These are phyloP conservation scores for Pistacia atlantica DNA, from an alignment of 345 rosid species.

Conservation along the genomic window DNA sequence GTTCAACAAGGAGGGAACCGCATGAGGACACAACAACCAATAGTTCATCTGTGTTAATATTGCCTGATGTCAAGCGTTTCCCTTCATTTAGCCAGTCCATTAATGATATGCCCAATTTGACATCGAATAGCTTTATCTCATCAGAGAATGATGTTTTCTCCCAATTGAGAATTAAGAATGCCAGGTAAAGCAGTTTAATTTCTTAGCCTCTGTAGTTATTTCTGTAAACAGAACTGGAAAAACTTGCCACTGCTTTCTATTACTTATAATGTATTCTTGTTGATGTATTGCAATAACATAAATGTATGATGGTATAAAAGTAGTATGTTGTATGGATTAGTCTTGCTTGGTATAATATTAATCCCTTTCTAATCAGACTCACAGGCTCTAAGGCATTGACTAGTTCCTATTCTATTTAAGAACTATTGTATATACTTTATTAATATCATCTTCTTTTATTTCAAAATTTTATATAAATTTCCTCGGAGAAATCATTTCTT, in stretches of 20 bases:
- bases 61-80: constrained; percentile 23
- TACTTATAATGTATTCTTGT: too few species aligned
- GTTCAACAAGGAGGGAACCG: constrained; percentile 20
- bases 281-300: too few species aligned
- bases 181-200: constrained; percentile 25
- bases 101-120: constrained; percentile 7
- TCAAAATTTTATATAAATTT: too few species aligned
- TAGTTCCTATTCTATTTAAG: too few species aligned
- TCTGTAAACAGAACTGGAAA: background rate
- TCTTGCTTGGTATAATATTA: too few species aligned
- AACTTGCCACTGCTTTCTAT: background rate
- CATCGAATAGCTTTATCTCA: constrained; percentile 10
- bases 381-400: too few species aligned
- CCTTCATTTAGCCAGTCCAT: constrained; percentile 31
- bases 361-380: too few species aligned
- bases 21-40: constrained; percentile 30
- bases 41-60: constrained; percentile 22
- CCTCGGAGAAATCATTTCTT: too few species aligned
- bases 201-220: background rate
- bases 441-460: too few species aligned
- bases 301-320: too few species aligned
- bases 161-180: constrained; percentile 28
- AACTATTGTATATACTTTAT: too few species aligned
- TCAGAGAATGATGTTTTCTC: constrained; percentile 31
- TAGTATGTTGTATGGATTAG: too few species aligned